phyloP scores from a whole-genome alignment of 164 flowering plant species.

The Buxus sempervirens region DNA sequence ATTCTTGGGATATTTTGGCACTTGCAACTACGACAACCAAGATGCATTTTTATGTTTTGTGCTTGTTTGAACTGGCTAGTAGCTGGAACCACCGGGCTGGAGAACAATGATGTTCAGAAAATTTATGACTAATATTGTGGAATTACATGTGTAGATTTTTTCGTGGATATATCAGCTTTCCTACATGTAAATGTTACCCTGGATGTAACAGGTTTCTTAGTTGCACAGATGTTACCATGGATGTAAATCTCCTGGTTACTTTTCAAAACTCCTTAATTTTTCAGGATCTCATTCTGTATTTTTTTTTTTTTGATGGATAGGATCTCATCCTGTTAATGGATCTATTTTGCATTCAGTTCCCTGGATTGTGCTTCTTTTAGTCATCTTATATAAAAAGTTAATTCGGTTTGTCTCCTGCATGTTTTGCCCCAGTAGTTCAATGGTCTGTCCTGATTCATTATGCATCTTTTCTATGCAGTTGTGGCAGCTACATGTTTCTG shows the following conservation, averaged over 20 bases:
- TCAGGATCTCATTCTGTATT: neutral
- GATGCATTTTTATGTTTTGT: no score
- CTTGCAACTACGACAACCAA: no score
- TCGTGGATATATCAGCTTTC: neutral
- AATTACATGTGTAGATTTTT: neutral
- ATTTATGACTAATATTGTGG: no score
- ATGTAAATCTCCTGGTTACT: no score
- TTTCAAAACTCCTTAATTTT: no score
- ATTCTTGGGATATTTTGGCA: no score
- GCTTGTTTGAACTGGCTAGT: no score
- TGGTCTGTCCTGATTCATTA: neutral
- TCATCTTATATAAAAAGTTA: neutral
- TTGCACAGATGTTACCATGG: no score
- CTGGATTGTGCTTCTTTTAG: neutral
- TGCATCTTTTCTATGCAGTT: constrained; percentile 46
- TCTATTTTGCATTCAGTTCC: neutral
- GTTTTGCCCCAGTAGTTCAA: neutral
- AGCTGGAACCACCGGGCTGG: no score
- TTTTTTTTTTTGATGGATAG: neutral
- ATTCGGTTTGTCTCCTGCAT: neutral
- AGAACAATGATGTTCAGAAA: neutral
- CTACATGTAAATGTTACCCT: neutral
- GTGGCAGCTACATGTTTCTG: constrained; percentile 94
- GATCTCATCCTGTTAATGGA: neutral
- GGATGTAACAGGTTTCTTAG: no score